Evolutionary conservation across 805 yeast species (phyloP).

Genomic region (Saturnispora quitensis): DNA sequence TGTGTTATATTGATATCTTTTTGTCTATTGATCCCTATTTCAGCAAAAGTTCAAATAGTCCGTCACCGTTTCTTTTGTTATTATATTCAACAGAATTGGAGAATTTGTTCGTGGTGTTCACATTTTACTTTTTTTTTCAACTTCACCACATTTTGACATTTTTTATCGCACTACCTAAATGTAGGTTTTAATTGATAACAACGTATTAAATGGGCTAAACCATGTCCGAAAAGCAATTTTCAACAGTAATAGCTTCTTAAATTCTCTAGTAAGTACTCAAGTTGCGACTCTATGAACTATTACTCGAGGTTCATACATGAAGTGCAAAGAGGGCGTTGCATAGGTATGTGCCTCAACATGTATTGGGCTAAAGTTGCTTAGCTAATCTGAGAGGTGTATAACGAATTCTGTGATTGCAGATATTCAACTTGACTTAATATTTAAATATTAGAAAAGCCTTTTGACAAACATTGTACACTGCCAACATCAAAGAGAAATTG

Average conservation of each 20-base stretch:
- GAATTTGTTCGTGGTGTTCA: neutral
- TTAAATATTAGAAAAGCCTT: too few relatives aligned
- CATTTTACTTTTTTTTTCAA: neutral
- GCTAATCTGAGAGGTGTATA: neutral
- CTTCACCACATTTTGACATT: neutral
- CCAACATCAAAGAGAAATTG: too few relatives aligned
- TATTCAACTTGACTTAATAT: neutral
- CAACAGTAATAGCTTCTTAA: too few relatives aligned
- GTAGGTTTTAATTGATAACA: neutral
- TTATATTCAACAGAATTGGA: neutral
- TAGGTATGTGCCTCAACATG: neutral
- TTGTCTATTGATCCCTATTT: neutral
- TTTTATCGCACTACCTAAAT: neutral
- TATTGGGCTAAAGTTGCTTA: neutral
- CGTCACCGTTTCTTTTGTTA: neutral
- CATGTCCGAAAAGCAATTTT: too few relatives aligned
- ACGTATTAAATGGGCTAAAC: too few relatives aligned
- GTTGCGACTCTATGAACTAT: too few relatives aligned
- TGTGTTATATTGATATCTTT: neutral
- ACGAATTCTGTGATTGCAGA: neutral
- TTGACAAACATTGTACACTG: too few relatives aligned
- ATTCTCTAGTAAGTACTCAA: too few relatives aligned
- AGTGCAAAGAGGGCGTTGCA: neutral
- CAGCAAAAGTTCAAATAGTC: neutral
- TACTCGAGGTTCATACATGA: too few relatives aligned